phyloP scores from a whole-genome alignment of 1,139 yeast species.

The Meyerozyma elateridarum region DNA sequence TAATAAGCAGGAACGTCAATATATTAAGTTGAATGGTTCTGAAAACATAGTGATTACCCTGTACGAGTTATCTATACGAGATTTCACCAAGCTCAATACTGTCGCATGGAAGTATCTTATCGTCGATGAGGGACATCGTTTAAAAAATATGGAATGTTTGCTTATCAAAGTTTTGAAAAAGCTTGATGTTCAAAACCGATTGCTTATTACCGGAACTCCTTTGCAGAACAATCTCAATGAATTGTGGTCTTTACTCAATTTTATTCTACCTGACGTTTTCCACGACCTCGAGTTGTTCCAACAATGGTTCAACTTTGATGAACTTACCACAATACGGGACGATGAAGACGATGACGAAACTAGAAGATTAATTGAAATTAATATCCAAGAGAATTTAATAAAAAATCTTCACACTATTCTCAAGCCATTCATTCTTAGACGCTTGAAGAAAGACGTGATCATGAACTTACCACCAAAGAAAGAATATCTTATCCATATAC shows the following conservation, averaged over 20 bases:
- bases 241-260: conserved; percentile 85
- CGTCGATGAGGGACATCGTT: conserved; percentile 94
- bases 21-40: conserved; percentile 21
- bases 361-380: conserved; percentile 49
- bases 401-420: conserved; percentile 79
- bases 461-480: conserved; percentile 75
- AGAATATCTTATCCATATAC: conserved; percentile 77
- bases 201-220: conserved; percentile 89
- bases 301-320: conserved; percentile 86
- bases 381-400: conserved; percentile 61
- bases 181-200: conserved; percentile 61
- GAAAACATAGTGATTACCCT: conserved; percentile 65
- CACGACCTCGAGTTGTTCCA: conserved; percentile 85
- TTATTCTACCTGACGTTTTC: conserved; percentile 87
- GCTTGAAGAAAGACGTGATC: conserved; percentile 73
- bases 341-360: conserved; percentile 19
- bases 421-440: conserved; percentile 79
- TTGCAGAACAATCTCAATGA: conserved; percentile 85
- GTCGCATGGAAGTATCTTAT: conserved; percentile 76
- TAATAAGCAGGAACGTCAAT: conserved; percentile 47
- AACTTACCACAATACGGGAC: conserved; percentile 39
- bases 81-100: conserved; percentile 47
- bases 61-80: conserved; percentile 75
- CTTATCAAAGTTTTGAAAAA: conserved; percentile 67
- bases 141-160: conserved; percentile 77